Evolutionary conservation across 192 early-diverging fungal species (phyloP), one percentile per base, ranked within the genome.

Genomic region (Mortierella alpina): DNA sequence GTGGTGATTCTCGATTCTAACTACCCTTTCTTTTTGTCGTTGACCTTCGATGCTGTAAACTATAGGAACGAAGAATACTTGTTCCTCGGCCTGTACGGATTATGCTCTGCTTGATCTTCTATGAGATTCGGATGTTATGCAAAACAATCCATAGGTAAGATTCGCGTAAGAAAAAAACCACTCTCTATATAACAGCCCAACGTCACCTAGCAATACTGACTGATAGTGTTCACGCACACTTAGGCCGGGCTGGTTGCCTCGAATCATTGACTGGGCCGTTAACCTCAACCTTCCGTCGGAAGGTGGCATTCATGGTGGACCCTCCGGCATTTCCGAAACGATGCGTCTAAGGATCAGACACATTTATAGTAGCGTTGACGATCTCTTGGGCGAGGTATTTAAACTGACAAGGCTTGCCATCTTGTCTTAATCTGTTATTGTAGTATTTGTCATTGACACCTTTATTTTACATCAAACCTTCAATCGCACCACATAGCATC

Each of bases 71-170:
- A 49, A 71, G 49, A 11, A 74, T 70, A 31, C 63, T 87, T 15
- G 72, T 90, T 9, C 86, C 87, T 0, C 59, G 87, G 9, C 87
- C 89, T 10, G 65, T 88, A 12, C 73, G 89, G 7, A 84, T 88
- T 0, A 73, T 90, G 23, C 46, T 88, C 5, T 82, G 84, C 40
- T 75, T 85, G 53, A 63, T 90, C 6, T 87, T 90, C 59, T 67
- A 81, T 12, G 86, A 90, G 48, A 88, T 88, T 51, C 73, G 89
- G 12, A 85, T 88, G 63, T 84, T 87, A 52, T 90, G 89, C 51
- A 86, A 85, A 57, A 88, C 87, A 3, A 86, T 84, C 18, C 85
- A 87, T 60, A 67, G 84, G 84, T 86, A 75, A 20, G 51, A 12
- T 13, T 7, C n/a, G 11, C 22, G 0, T 8, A 15, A 17, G n/a